Evolutionary conservation across 208 protist species (phyloP).

Genomic region (Dictyostelium gargantuum): DNA sequence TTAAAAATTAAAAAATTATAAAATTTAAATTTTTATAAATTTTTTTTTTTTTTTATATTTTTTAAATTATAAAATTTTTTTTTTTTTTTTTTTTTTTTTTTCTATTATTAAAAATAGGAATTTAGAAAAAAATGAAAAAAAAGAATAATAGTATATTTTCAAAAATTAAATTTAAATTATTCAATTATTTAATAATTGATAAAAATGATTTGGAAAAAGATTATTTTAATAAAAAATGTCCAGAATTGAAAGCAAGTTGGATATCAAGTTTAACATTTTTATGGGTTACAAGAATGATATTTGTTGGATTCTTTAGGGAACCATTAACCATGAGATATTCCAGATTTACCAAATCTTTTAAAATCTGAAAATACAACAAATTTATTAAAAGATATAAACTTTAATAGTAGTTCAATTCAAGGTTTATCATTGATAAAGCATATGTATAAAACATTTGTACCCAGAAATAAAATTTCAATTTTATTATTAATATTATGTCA

Average conservation of each 20-base stretch:
- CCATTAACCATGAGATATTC: constrained; percentile 1
- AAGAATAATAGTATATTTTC: no score
- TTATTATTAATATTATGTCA: neutral
- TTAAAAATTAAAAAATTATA: no score
- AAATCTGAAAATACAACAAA: neutral
- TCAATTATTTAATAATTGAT: no score
- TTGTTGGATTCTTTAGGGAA: neutral
- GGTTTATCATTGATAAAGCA: neutral
- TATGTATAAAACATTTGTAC: neutral
- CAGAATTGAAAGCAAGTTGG: neutral
- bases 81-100: no score
- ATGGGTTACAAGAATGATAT: constrained; percentile 2
- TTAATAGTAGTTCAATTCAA: neutral
- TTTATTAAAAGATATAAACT: neutral
- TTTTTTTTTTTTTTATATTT: no score
- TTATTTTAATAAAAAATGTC: neutral
- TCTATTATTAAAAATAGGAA: no score
- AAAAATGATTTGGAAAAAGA: no score
- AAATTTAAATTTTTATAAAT: no score
- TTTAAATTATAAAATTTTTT: no score
- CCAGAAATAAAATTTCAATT: neutral
- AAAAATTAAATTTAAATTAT: no score
- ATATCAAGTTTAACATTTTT: neutral
- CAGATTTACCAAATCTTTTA: neutral
- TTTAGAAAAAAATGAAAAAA: no score